Evolutionary conservation across 2,329 filamentous ascomycete species (phyloP).

Genomic region (Drechslerella coelobrocha): DNA sequence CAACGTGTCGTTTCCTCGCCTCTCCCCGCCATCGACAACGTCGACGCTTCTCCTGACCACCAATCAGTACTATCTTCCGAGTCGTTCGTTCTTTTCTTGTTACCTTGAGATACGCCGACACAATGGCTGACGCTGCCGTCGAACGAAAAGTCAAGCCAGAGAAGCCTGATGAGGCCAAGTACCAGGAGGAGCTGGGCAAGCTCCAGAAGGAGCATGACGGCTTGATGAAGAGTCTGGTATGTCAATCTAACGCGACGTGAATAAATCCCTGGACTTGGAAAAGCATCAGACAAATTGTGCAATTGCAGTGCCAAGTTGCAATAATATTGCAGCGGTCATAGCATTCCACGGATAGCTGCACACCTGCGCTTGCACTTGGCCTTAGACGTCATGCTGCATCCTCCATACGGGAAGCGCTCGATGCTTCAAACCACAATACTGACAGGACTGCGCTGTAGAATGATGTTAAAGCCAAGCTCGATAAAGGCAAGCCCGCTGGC

Average conservation of each 20-base stretch:
- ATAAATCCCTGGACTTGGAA: too few relatives aligned
- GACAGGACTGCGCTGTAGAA: conserved; percentile 65
- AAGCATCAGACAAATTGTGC: neutral
- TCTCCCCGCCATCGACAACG: conserved; percentile 10
- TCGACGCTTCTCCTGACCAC: conserved; percentile 8
- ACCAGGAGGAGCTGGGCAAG: conserved; percentile 77
- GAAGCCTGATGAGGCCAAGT: conserved; percentile 85
- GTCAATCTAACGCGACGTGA: conserved; percentile 54
- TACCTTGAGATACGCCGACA: conserved; percentile 52
- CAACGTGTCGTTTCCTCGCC: conserved; percentile 49
- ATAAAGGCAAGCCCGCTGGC: conserved; percentile 79
- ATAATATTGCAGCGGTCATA: neutral
- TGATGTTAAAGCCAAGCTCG: conserved; percentile 85
- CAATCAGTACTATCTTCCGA: neutral
- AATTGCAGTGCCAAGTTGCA: neutral
- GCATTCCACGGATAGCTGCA: conserved; percentile 9
- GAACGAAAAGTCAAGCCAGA: conserved; percentile 69
- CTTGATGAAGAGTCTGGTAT: conserved; percentile 73
- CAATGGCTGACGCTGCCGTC: conserved; percentile 58
- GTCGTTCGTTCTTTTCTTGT: conserved; percentile 6
- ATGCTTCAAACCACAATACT: too few relatives aligned
- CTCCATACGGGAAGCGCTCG: too few relatives aligned
- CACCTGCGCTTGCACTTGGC: conserved; percentile 7
- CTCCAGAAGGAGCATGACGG: conserved; percentile 86
- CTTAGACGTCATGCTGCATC: conserved; percentile 4